Base-by-base conservation (phyloP, 192 early-diverging fungal genomes). In the Diversispora eburnea region DNA sequence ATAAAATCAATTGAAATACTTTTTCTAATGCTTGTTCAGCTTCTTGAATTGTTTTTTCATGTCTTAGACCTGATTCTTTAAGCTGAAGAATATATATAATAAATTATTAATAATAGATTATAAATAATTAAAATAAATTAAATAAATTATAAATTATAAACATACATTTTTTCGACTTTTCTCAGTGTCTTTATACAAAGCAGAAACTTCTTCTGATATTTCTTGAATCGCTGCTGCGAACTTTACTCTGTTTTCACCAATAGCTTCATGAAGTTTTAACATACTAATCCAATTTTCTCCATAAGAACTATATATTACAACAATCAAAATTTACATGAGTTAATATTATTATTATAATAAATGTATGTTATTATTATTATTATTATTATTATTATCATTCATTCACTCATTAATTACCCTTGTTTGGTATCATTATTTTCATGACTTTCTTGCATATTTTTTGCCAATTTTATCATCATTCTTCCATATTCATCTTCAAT, bases 401-500 rank as follows among this genome's bases (percentile, higher is more conserved):
- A 13, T 51, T 12, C 8, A 51, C 5, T 12, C 5, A 51, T 12
- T 51, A 51, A 47, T 73, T 74, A 88, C 84, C 80, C 88, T 76
- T 76, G 85, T 67, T 82, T 91, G 41, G 83, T 78, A 48, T 83
- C 77, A 41, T 80, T 76, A 74, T 79, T 80, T 49, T 88, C 83
- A 79, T 84, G 85, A 17, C 81, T 70, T 75, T 88, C 89, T 41
- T 83, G 80, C 67, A 86, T 83, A 57, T 75, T 77, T 39, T 89
- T 90, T 8, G 89, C 85, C 0, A 96, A 81, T 73, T 94, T 95
- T 46, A 88, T 81, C 83, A 98, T 84, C 52, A 84, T 82, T 52
- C 88, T 84, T 22, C 89, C 91, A 78, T 99, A 97, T 49, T 96
- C 93, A 63, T 94, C 95, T 75, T 99, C 97, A 47, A 97, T 91